These are phyloP conservation scores for Closterium sp. DNA, from an alignment of 139 green algal species.

Conservation along the genomic window DNA sequence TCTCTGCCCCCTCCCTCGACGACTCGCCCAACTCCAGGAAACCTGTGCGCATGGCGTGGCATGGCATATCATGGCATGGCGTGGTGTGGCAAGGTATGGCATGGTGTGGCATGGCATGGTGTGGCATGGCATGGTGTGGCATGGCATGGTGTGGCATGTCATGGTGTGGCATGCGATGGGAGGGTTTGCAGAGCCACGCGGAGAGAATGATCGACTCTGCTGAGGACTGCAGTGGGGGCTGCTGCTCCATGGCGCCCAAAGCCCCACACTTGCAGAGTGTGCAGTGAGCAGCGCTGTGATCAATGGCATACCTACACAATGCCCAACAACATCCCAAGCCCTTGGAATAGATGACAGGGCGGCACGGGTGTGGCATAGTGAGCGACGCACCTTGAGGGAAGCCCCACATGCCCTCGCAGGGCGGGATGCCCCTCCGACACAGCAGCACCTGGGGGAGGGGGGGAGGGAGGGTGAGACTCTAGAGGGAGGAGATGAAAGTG, in stretches of 20 bases:
- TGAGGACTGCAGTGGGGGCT: no score
- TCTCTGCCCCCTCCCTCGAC: constrained; percentile 62
- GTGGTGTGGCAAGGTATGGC: background rate
- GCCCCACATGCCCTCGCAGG: constrained; percentile 81
- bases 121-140: background rate
- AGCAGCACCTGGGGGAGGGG: constrained; percentile 66
- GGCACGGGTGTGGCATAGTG: no score
- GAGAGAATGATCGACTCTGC: no score
- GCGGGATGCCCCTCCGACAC: constrained; percentile 78
- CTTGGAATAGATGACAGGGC: no score
- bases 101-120: background rate
- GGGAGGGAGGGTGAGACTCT: no score
- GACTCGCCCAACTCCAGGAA: constrained; percentile 78
- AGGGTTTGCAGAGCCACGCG: no score
- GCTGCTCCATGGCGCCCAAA: no score
- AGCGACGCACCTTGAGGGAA: no score
- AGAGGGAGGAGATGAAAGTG: background rate
- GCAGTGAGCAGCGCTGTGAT: no score
- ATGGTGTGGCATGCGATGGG: background rate
- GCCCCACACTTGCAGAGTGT: no score
- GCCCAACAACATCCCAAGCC: no score
- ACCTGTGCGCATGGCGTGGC: constrained; percentile 67
- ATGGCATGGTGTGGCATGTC: background rate
- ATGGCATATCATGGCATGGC: background rate
- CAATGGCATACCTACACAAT: no score